Evolutionary conservation across 257 asterid genomes (phyloP).

Genomic region (Solanum sitiens): DNA sequence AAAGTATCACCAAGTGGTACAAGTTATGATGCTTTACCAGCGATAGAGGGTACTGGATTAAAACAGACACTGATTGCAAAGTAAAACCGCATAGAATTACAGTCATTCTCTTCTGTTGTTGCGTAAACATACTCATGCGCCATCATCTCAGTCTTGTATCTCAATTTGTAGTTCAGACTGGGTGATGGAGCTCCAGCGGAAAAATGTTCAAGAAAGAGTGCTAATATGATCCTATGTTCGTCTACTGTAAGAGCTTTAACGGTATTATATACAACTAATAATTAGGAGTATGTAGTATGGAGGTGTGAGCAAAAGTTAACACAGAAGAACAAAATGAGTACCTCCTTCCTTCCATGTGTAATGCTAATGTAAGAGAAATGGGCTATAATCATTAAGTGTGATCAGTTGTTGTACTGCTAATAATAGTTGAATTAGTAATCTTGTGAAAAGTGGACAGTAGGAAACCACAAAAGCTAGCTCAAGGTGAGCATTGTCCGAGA

Average conservation of each 20-base stretch:
- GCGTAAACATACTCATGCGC: not conserved
- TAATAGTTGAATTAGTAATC: not conserved
- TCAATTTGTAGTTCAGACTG: not conserved
- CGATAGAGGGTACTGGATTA: not conserved
- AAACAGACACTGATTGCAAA: not conserved
- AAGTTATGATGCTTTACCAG: not conserved
- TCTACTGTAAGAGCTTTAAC: not conserved
- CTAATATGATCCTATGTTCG: not conserved
- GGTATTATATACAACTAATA: not conserved
- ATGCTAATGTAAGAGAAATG: not conserved
- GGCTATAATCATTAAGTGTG: not conserved
- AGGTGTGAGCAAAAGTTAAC: not conserved
- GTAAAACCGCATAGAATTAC: not conserved
- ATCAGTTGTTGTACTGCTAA: not conserved
- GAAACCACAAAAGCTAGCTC: not conserved
- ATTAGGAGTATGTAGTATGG: not conserved
- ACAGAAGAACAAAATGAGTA: not conserved
- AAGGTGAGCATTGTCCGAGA: not conserved
- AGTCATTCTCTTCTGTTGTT: not conserved
- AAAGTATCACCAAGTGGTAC: not conserved
- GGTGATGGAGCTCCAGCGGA: not conserved
- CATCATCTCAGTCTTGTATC: not conserved
- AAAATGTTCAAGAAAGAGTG: not conserved
- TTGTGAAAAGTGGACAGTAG: not conserved
- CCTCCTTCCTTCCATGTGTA: not conserved